Evolutionary conservation across 2,329 filamentous ascomycete species (phyloP).

Genomic region (Spiromastix sp.): DNA sequence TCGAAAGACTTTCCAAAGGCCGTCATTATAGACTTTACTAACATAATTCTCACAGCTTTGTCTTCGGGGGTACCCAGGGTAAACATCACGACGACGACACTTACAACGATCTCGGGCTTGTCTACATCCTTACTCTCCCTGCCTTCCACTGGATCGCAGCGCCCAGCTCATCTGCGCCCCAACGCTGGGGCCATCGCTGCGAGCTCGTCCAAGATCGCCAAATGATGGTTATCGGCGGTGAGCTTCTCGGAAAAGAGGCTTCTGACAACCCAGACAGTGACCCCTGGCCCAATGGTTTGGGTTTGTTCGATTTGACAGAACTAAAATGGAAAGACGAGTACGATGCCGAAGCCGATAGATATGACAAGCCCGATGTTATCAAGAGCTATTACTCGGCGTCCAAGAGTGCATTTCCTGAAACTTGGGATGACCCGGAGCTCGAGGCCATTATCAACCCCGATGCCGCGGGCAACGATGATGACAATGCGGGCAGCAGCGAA

Average conservation of each 20-base stretch:
- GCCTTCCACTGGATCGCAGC: slow-evolving; percentile 12
- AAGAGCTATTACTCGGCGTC: neutral
- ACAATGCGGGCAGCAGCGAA: neutral
- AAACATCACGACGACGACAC: neutral
- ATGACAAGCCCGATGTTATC: slow-evolving; percentile 14
- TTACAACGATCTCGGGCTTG: slow-evolving; percentile 7
- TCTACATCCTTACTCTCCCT: slow-evolving; percentile 12
- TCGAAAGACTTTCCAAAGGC: neutral
- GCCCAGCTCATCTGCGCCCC: slow-evolving; percentile 4
- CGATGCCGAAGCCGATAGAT: slow-evolving; percentile 23
- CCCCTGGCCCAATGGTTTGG: slow-evolving; percentile 27
- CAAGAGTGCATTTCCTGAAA: neutral
- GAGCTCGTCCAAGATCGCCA: slow-evolving; percentile 28
- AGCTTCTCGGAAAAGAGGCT: neutral
- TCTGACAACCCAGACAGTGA: slow-evolving; percentile 14
- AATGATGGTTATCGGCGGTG: slow-evolving; percentile 32
- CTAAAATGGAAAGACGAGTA: slow-evolving; percentile 27
- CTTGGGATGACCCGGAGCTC: neutral
- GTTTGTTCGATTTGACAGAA: slow-evolving; percentile 32
- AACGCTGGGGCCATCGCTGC: slow-evolving; percentile 20
- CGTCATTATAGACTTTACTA: neutral
- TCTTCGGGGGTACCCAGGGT: neutral
- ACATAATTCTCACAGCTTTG: neutral
- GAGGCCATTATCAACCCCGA: neutral
- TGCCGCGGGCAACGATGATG: no score